Base-by-base conservation (phyloP, 805 yeast species). In the Zygotorulaspora florentina region DNA sequence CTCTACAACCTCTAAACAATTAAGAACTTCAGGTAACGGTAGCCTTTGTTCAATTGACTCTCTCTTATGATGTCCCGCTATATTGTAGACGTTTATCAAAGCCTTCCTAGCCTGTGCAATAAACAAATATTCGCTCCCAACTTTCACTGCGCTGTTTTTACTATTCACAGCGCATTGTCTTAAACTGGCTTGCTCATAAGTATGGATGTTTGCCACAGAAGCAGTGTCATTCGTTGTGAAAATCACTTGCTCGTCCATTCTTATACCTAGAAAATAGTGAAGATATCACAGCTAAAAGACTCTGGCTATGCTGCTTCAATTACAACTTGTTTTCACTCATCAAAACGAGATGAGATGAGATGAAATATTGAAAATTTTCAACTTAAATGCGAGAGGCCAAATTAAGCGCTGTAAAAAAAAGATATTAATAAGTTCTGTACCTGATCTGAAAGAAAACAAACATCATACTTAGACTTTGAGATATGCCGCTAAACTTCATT, bases 401-500 rank as follows among this genome's bases (percentile, higher is more conserved):
- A 20, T 20, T 20, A 20, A 20, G 25, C 25, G 25, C 25, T 20
- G 4, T 20, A 20, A 20, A 20, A 4, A 20, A 7, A 20, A 20
- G 35, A 18, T 42, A 31, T 35, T 26, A 39, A 36, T 29, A 36
- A 27, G 28, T 36, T 15, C 8, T 18, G 15, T 13, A 20, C 28
- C 12, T 20, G 26, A 10, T 25, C 28, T 8, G 13, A 36, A n/a
- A 23, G 15, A 10, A 17, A 11, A 3, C 7, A 9, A 29, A 29
- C 8, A 12, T 5, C 8, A 12, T 29, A 29, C 9, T 29, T 12
- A 5, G 9, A 5, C 8, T 9, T 13, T 29, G 9, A 34, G 46
- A 38, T 29, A 91, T 91, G 99, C 98, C 98, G 1, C 60, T 91
- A 42, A 86, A 91, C 59, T 81, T 89, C 52, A 61, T 89, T 11